Evolutionary conservation across 225 moss, liverwort and hornwort species (phyloP).

Genomic region (Physcomitrellopsis africana): DNA sequence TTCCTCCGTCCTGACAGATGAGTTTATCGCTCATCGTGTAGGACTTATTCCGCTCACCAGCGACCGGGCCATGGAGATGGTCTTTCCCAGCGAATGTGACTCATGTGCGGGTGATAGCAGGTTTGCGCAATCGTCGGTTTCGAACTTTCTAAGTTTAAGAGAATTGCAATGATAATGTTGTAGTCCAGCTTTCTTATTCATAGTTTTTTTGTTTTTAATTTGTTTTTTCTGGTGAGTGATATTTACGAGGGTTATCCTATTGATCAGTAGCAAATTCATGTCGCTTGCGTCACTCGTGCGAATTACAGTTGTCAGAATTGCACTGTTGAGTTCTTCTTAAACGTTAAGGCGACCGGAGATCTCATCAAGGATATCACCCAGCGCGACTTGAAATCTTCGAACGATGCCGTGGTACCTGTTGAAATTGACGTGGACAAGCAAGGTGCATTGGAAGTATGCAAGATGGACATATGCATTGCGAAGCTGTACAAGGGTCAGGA

Average conservation of each 20-base stretch:
- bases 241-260: neutral
- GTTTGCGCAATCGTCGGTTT: neutral
- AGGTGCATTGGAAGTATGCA: neutral
- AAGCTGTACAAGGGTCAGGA: constrained; percentile 79
- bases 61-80: constrained; percentile 74
- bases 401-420: constrained; percentile 59
- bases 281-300: neutral
- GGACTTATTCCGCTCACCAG: constrained; percentile 69
- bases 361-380: constrained; percentile 63
- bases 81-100: constrained; percentile 52
- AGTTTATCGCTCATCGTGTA: constrained; percentile 76
- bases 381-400: constrained; percentile 56
- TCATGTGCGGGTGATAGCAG: neutral
- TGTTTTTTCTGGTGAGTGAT: too few relatives aligned
- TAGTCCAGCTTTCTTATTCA: neutral
- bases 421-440: constrained; percentile 40
- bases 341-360: constrained; percentile 56
- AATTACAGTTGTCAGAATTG: constrained; percentile 64
- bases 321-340: constrained; percentile 68
- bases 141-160: neutral
- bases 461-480: constrained; percentile 57
- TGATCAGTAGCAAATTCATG: neutral
- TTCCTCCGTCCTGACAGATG: constrained; percentile 71
- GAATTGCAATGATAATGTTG: neutral
- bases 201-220: neutral